These are phyloP conservation scores for Brassica cretica DNA, from an alignment of 345 rosid genomes.

Conservation along the genomic window DNA sequence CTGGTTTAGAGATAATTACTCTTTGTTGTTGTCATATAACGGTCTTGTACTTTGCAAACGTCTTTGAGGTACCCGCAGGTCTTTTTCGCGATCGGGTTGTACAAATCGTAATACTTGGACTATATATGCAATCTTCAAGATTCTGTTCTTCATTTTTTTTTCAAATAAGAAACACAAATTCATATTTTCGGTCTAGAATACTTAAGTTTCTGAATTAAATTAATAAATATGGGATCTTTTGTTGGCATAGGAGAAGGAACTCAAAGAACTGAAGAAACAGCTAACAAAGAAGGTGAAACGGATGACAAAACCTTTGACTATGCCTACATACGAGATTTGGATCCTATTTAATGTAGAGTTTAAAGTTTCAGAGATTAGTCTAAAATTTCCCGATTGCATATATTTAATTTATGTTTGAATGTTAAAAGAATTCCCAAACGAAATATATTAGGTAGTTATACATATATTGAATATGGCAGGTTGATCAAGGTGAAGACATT, in stretches of 20 bases:
- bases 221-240: not conserved
- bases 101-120: not conserved
- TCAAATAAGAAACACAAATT: not conserved
- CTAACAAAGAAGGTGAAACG: slow-evolving; percentile 60
- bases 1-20: not conserved
- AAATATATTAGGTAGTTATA: slow-evolving; percentile 42
- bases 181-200: not conserved
- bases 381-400: not conserved
- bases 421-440: not conserved
- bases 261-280: slow-evolving; percentile 56
- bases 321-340: not conserved
- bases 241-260: slow-evolving; percentile 52
- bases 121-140: not conserved
- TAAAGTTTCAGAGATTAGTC: not conserved
- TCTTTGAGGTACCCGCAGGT: not conserved
- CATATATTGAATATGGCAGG: slow-evolving; percentile 23
- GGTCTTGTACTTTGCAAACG: not conserved
- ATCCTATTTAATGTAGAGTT: not conserved
- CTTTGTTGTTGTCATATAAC: not conserved
- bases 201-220: not conserved
- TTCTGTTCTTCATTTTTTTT: not conserved
- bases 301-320: not conserved
- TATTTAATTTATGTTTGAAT: not conserved
- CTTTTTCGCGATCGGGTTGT: not conserved
- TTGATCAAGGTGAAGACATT: slow-evolving; percentile 32